Percentiles rank a stretch among this genome's conserved stretches.
Conservation (phyloP, 768 basidiomycete genomes). For the Ramaria rubella region DNA sequence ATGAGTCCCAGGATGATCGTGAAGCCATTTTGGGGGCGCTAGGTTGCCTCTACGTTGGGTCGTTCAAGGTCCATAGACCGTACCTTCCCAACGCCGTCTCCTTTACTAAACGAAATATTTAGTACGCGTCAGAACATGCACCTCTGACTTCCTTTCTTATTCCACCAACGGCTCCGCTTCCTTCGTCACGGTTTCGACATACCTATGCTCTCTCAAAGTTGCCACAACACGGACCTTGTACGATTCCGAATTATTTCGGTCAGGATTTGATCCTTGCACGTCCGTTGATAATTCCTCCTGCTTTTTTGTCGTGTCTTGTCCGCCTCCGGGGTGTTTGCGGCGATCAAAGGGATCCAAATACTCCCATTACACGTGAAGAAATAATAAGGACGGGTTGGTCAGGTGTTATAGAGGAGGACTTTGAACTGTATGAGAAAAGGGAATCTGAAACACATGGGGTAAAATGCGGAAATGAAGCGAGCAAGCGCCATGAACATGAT, state of each 20-base stretch:
- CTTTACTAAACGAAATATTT: background rate
- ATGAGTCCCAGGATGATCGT: constrained; percentile 21
- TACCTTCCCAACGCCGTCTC: constrained; percentile 13
- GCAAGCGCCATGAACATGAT: constrained; percentile 46
- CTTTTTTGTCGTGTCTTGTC: constrained; percentile 31
- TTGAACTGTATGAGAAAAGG: constrained; percentile 35
- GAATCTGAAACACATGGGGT: constrained; percentile 7
- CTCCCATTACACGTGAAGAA: constrained; percentile 25
- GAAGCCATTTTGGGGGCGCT: constrained; percentile 20
- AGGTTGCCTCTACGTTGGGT: constrained; percentile 10
- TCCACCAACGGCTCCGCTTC: constrained; percentile 43
- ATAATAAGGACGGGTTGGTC: constrained; percentile 23
- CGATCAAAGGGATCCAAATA: constrained; percentile 22
- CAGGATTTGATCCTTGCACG: constrained; percentile 33
- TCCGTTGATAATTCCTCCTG: constrained; percentile 29
- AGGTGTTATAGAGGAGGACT: constrained; percentile 35
- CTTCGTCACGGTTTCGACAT: constrained; percentile 54
- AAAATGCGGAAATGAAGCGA: constrained; percentile 19
- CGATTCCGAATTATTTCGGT: constrained; percentile 30
- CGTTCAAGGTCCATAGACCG: constrained; percentile 16
- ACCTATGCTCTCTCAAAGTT: constrained; percentile 43
- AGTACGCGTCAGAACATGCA: constrained; percentile 1
- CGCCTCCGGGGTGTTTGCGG: constrained; percentile 19
- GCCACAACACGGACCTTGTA: constrained; percentile 11
- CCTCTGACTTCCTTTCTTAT: constrained; percentile 22